phyloP scores from a whole-genome alignment of 169 alveolate genomes.

The Plasmodium malariae region DNA sequence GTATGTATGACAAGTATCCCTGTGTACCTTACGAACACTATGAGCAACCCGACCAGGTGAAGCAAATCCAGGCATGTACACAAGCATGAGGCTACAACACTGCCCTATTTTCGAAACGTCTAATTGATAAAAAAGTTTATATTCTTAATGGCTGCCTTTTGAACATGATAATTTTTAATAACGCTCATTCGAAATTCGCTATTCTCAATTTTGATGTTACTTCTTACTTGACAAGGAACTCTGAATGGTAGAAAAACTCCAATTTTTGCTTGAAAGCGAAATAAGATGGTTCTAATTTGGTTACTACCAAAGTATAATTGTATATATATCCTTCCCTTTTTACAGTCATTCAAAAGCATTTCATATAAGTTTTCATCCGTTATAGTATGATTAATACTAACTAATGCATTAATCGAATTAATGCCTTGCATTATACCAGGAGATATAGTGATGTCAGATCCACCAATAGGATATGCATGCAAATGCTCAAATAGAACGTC shows the following conservation, averaged over 20 bases:
- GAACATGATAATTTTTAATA: conserved; percentile 47
- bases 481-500: conserved; percentile 39
- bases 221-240: conserved; percentile 44
- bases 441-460: conserved; percentile 58
- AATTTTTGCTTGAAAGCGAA: conserved; percentile 61
- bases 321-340: conserved; percentile 56
- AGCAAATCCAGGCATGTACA: no score
- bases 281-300: conserved; percentile 46
- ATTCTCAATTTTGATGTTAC: neutral
- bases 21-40: no score
- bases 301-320: conserved; percentile 22
- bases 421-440: conserved; percentile 75
- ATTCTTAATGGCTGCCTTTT: conserved; percentile 52
- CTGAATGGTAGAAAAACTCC: conserved; percentile 55
- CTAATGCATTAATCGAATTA: conserved; percentile 36
- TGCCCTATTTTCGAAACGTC: neutral
- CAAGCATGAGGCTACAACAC: no score
- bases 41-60: no score
- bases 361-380: conserved; percentile 8
- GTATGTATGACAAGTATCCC: no score
- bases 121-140: conserved; percentile 65
- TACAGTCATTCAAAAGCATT: conserved; percentile 27
- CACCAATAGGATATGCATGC: conserved; percentile 51
- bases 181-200: conserved; percentile 54
- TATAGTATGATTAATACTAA: conserved; percentile 33